phyloP scores from a whole-genome alignment of 805 yeast species.

The Helenozyma rhizophorensis region DNA sequence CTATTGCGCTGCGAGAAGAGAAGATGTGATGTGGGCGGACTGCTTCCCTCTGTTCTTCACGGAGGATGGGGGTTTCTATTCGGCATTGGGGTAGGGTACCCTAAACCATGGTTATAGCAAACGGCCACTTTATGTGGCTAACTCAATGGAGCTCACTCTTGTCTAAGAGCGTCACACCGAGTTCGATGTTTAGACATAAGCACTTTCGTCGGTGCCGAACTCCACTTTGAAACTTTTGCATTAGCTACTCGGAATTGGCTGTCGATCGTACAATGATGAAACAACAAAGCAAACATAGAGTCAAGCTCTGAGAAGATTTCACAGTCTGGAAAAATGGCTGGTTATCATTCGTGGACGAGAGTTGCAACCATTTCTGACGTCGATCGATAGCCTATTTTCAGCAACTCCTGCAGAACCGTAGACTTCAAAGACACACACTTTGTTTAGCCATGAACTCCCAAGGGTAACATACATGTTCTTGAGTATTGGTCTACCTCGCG shows the following conservation, averaged over 20 bases:
- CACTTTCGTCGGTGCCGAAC: constrained; percentile 69
- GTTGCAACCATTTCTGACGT: constrained; percentile 47
- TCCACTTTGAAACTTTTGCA: no score
- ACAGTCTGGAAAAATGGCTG: constrained; percentile 47
- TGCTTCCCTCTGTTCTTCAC: constrained; percentile 11
- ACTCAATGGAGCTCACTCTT: constrained; percentile 90
- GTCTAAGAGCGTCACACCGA: constrained; percentile 51
- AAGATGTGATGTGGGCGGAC: no score
- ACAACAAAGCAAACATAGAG: constrained; percentile 78
- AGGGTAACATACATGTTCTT: no score
- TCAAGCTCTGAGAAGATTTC: constrained; percentile 75
- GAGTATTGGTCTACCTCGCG: no score
- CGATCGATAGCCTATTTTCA: no score
- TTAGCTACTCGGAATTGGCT: no score
- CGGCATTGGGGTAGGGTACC: constrained; percentile 59
- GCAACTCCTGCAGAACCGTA: no score
- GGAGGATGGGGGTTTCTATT: constrained; percentile 24
- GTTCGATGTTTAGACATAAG: constrained; percentile 32
- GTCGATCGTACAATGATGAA: constrained; percentile 52
- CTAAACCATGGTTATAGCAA: constrained; percentile 77
- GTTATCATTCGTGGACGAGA: constrained; percentile 57
- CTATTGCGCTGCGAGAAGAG: no score
- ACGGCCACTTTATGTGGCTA: constrained; percentile 40
- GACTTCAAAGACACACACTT: no score
- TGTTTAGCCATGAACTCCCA: no score